Percentiles rank a stretch among this genome's conserved stretches.
Evolutionary conservation across 768 basidiomycete species (phyloP).

Genomic region (Rhodosporidiobolus sp.): DNA sequence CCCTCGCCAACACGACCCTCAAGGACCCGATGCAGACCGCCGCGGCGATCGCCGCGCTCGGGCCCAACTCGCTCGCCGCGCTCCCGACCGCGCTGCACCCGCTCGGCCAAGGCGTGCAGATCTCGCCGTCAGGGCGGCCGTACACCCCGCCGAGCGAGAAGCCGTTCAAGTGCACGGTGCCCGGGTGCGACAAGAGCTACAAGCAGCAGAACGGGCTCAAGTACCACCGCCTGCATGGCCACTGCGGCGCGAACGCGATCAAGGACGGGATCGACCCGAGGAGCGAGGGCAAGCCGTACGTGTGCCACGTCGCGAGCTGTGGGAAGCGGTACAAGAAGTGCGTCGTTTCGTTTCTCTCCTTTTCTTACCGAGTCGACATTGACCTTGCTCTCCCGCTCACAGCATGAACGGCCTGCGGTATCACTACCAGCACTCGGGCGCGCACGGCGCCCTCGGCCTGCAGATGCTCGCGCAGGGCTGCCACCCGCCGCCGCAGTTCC

Average conservation of each 20-base stretch:
- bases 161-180: slow-evolving; percentile 61
- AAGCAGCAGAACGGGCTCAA: slow-evolving; percentile 49
- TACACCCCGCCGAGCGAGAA: slow-evolving; percentile 56
- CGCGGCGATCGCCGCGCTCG: slow-evolving; percentile 23
- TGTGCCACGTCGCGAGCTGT: slow-evolving; percentile 40
- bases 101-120: slow-evolving; percentile 58
- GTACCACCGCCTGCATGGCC: slow-evolving; percentile 46
- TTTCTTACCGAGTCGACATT: background rate
- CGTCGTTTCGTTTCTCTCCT: slow-evolving; percentile 1
- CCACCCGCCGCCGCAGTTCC: slow-evolving; percentile 42
- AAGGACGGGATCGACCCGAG: slow-evolving; percentile 20
- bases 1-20: slow-evolving; percentile 49
- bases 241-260: slow-evolving; percentile 41
- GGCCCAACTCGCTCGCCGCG: slow-evolving; percentile 27
- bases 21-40: slow-evolving; percentile 37
- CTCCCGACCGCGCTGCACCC: slow-evolving; percentile 50
- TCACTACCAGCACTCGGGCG: slow-evolving; percentile 94
- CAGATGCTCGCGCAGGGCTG: slow-evolving; percentile 57
- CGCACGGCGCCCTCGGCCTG: slow-evolving; percentile 86
- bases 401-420: slow-evolving; percentile 91
- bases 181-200: slow-evolving; percentile 48
- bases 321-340: slow-evolving; percentile 70
- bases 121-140: slow-evolving; percentile 54
- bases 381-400: background rate
- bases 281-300: slow-evolving; percentile 40